Evolutionary conservation across 345 rosid species (phyloP), one percentile per base, ranked within the genome.

Genomic region (Citrus maxima): DNA sequence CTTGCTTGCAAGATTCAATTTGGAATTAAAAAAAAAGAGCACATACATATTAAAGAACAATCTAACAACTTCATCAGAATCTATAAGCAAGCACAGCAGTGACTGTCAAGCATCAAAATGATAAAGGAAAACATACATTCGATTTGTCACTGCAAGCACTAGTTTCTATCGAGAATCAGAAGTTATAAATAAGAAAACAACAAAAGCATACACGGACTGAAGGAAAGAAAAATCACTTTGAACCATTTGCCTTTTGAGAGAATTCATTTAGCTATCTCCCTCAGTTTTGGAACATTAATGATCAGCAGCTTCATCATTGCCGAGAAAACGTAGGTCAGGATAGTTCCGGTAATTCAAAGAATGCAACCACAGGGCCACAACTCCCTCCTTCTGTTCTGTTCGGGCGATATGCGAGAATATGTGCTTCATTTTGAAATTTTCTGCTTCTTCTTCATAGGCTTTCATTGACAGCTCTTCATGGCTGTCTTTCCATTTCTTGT

Each of bases 381-480:
- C 82, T 81, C 98, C 98, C 75, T 93, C 97, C 86, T 91, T 92
- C 42, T 85, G 94, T 81, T 96, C 98, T 2, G 93, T 85, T 62
- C 90, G 80, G 49, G 93, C 94, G 32, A 96, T 89, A 82, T 96
- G 99, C 22, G 98, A 69, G 84, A 93, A 93, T 77, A 94, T 90
- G 71, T 90, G 82, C 84, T 91, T 91, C 92, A 90, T 87, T 80
- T 96, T 94, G 87, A 94, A 94, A 6, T 84, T 91, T 72, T 91
- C 92, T 10, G 97, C 97, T 72, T 79, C 93, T 84, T 87, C 91
- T 78, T 82, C 88, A 37, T 89, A 94, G 38, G 61, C 89, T 87
- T 90, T 88, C 97, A 93, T 93, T 2, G 97, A 93, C 40, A 96
- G 67, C 83, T 94, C 98, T 66, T 91, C 99, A 38, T 96, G 99